Evolutionary conservation across 1,284 basidiomycete genomes (phyloP), one percentile per base, ranked within the genome.

Genomic region (Irpex sp.): DNA sequence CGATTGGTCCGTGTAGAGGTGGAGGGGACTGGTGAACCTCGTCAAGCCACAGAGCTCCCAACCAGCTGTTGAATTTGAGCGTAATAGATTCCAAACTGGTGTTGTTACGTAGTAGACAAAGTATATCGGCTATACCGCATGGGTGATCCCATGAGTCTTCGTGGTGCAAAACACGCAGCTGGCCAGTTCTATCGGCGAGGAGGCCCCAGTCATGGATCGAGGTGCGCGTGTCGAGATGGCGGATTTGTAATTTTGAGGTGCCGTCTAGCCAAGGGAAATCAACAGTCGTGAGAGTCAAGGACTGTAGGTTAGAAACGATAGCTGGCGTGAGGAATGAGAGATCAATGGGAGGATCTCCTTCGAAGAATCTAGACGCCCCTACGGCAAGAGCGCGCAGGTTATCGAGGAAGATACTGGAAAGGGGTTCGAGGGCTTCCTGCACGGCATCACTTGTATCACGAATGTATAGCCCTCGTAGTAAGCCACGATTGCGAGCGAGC

Each of bases 401-500:
- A 34, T 67, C 62, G 15, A 68, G 36, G 75, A 67, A 57, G 66
- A 72, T 71, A 73, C 76, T 65, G 74, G 70, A 58, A 60, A 71
- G 61, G 72, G 70, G 38, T 65, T 65, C 38, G 67, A 66, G 38
- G 66, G 67, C 68, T 38, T 59, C 65, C 37, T 65, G 58, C 3
- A 49, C 57, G 6, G 59, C 60, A 31, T 56, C 60, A 49, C 71
- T 62, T 36, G 62, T 54, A 0, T 56, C 52, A 5, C 73, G 77
- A 13, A 91, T 68, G n/a, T 67, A 66, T 4, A 89, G 73, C 15
- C 80, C 74, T 34, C 66, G 70, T 44, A 92, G 80, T n/a, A 73
- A 73, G 4, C 82, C 81, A 49, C 76, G 75, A 9, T 87, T 84
- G 26, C 83, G 82, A 57, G 79, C 73, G 40, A 81, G 73, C 89